Conservation (phyloP, 2,329 filamentous ascomycete genomes). For the Colletotrichum orbiculare region DNA sequence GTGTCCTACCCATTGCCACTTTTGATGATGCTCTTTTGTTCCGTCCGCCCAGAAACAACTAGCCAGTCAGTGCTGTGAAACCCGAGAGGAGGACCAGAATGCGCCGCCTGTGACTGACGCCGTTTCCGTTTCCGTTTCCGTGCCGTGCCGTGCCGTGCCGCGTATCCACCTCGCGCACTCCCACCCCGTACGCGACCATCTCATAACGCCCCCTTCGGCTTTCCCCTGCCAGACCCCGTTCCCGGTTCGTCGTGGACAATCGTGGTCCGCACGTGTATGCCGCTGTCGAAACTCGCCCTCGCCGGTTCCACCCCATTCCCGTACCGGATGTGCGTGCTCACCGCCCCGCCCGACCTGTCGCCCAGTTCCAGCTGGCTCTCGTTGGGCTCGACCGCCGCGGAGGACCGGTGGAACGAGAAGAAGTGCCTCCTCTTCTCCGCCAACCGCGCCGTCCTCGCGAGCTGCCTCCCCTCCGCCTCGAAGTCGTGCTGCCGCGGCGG, state of each 20-base stretch:
- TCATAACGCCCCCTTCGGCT: too few species aligned
- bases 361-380: slow-evolving; percentile 45
- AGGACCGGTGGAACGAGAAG: slow-evolving; percentile 12
- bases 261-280: slow-evolving; percentile 38
- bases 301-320: neutral
- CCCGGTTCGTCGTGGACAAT: neutral
- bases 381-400: slow-evolving; percentile 17
- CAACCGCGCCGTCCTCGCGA: slow-evolving; percentile 11
- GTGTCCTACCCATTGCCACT: too few species aligned
- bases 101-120: too few species aligned
- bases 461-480: slow-evolving; percentile 10
- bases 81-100: too few species aligned
- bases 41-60: too few species aligned
- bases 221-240: too few species aligned
- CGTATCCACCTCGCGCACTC: too few species aligned
- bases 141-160: too few species aligned
- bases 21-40: too few species aligned
- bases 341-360: slow-evolving; percentile 45
- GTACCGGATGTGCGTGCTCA: slow-evolving; percentile 44
- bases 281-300: slow-evolving; percentile 28
- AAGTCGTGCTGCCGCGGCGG: slow-evolving; percentile 13
- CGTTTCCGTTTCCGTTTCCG: too few species aligned
- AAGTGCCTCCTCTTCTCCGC: slow-evolving; percentile 17
- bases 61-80: too few species aligned
- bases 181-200: too few species aligned